These are phyloP conservation scores for Microdochium bolleyi DNA, from an alignment of 2,329 filamentous ascomycete species.

Conservation along the genomic window DNA sequence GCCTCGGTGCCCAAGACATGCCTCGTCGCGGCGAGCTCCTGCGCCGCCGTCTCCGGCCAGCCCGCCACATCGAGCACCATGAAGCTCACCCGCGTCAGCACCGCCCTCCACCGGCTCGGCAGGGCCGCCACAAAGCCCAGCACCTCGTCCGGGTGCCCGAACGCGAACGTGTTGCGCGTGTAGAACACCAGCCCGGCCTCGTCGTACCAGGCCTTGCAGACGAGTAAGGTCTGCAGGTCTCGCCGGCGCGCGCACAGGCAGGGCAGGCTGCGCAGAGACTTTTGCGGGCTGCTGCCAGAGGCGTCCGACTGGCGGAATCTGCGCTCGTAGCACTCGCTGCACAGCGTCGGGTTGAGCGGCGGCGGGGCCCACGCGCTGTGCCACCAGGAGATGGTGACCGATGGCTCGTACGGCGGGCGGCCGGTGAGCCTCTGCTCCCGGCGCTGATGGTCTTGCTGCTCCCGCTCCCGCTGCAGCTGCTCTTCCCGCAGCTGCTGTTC, in stretches of 20 bases:
- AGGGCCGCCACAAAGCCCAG: constrained; percentile 2
- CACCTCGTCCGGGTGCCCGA: constrained; percentile 5
- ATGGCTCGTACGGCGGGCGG: not conserved
- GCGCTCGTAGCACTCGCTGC: constrained; percentile 4
- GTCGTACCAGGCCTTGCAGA: constrained; percentile 9
- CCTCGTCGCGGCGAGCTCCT: not conserved
- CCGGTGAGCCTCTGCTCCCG: not conserved
- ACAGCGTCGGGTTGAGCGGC: constrained; percentile 5
- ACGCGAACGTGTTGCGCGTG: constrained; percentile 8
- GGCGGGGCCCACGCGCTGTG: constrained; percentile 6
- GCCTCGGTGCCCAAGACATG: constrained; percentile 2
- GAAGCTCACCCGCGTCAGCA: constrained; percentile 8
- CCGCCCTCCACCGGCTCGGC: constrained; percentile 1
- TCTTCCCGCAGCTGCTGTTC: too few species aligned
- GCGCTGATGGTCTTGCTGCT: too few species aligned
- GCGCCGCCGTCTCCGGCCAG: not conserved
- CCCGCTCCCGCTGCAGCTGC: not conserved
- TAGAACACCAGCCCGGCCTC: constrained; percentile 9
- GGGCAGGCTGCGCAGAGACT: constrained; percentile 2
- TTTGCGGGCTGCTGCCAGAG: not conserved
- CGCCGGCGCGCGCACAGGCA: constrained; percentile 8
- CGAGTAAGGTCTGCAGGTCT: constrained; percentile 5
- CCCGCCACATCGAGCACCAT: not conserved
- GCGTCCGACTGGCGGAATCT: not conserved
- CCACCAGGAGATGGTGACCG: constrained; percentile 4